Base-by-base conservation (phyloP, 805 yeast species). In the Metschnikowia bowlesiae region DNA sequence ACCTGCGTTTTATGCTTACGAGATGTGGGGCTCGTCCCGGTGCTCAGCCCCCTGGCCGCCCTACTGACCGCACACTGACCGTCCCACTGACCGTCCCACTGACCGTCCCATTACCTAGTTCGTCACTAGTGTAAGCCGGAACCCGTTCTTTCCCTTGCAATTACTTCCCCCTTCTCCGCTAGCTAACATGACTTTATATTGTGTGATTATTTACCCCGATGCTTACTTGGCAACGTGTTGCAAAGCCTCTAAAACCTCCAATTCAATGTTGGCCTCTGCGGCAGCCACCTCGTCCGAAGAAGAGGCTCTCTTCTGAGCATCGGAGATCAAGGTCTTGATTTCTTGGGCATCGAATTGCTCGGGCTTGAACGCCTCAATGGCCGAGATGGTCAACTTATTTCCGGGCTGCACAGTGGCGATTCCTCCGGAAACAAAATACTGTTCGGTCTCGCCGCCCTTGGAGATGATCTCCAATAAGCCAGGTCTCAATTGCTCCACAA, bases 361-460 rank as follows among this genome's bases (percentile, higher is more conserved):
- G 62, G 94, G 80, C 67, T 94, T 88, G 78, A 83, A 89, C 40
- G 98, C 99, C 78, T 94, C 99, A 63, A 89, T 86, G 58, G 97
- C 91, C 67, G 94, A 87, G 71, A 94, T 85, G 67, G 88, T 83
- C 69, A 94, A 80, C 62, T 85, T 80, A 60, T 96, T 90, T 66
- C 89, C 95, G 74, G 97, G 97, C 71, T 88, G 91, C 59, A 94
- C 96, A 51, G 96, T 83, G 53, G 97, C 98, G 65, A 92, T 87
- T 61, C 99, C 99, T 60, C 98, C 98, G 55, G 95, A 82, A 59
- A 92, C 90, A 63, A 92, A 94, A 79, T 73, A 92, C 73, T 87
- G 89, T 68, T 82, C 76, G 58, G 86, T 71, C 63, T 87, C 87
- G 53, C 80, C 78, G 50, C 86, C 71, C 65, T 83, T 80, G 72